Conservation (phyloP, 352 stramenopile genomes). For the Globisporangium viniferum region DNA sequence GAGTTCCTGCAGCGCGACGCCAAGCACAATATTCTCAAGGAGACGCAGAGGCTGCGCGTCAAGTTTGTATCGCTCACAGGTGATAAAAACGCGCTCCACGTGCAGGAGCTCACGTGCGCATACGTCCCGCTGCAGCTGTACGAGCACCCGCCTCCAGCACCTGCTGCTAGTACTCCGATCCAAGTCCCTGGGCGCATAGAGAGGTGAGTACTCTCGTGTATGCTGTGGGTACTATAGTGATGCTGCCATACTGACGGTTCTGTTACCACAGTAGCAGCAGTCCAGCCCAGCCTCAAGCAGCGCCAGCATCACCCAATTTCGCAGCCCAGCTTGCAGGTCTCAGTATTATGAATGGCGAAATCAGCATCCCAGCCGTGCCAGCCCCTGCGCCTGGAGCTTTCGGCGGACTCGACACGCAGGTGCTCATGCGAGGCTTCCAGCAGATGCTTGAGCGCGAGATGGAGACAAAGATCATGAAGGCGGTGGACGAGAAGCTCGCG, state of each 20-base stretch:
- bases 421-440: constrained; percentile 49
- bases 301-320: background rate
- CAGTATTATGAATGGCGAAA: background rate
- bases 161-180: constrained; percentile 5
- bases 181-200: background rate
- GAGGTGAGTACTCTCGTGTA: background rate
- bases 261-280: background rate
- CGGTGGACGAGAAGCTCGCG: constrained; percentile 58
- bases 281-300: background rate
- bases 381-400: background rate
- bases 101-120: constrained; percentile 40
- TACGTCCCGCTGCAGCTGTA: constrained; percentile 32
- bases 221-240: background rate
- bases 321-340: constrained; percentile 12
- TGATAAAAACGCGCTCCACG: constrained; percentile 41
- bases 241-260: background rate
- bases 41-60: constrained; percentile 40
- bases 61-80: constrained; percentile 75
- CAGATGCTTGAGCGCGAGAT: constrained; percentile 63
- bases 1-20: constrained; percentile 41
- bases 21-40: constrained; percentile 58
- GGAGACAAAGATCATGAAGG: constrained; percentile 58
- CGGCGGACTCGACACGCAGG: constrained; percentile 31
- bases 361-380: background rate
- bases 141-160: constrained; percentile 10